These are phyloP conservation scores for Sarocladium oryzae DNA, from an alignment of 2,329 filamentous ascomycete species.

Conservation along the genomic window DNA sequence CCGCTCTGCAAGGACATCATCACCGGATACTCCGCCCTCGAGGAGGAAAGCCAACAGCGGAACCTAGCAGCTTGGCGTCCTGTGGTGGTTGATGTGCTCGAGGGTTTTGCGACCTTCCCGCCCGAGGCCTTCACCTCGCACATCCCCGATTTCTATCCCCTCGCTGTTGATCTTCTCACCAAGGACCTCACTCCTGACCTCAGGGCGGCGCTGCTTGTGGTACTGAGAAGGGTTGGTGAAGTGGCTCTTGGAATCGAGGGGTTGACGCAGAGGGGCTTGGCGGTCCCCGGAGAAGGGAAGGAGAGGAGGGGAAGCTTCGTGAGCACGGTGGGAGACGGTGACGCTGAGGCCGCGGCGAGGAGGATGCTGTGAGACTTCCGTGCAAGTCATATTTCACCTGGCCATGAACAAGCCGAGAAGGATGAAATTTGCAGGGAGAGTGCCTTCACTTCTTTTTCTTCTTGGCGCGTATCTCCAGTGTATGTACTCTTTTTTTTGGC, in stretches of 20 bases:
- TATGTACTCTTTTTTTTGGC: no score
- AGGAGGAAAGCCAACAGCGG: constrained; percentile 93
- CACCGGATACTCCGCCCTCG: constrained; percentile 72
- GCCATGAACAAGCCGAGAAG: no score
- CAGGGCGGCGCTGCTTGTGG: constrained; percentile 66
- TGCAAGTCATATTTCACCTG: no score
- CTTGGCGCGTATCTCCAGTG: no score
- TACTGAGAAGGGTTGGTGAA: constrained; percentile 80
- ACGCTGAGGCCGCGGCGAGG: constrained; percentile 25
- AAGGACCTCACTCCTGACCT: constrained; percentile 79
- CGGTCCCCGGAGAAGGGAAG: constrained; percentile 11
- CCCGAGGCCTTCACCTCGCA: constrained; percentile 73
- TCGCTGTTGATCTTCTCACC: constrained; percentile 73
- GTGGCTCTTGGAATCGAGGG: constrained; percentile 54
- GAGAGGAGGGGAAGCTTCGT: constrained; percentile 34
- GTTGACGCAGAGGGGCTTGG: constrained; percentile 27
- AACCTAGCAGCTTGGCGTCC: constrained; percentile 97
- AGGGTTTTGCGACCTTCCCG: constrained; percentile 84
- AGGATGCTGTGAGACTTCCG: constrained; percentile 30
- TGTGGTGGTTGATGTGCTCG: constrained; percentile 92
- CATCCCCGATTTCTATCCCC: constrained; percentile 76
- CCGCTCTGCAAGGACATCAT: constrained; percentile 95
- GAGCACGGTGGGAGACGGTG: constrained; percentile 26
- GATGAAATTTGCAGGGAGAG: no score
- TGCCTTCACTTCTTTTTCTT: no score